Conservation (phyloP, 2,329 filamentous ascomycete species). For the Exserohilum rostratum region DNA sequence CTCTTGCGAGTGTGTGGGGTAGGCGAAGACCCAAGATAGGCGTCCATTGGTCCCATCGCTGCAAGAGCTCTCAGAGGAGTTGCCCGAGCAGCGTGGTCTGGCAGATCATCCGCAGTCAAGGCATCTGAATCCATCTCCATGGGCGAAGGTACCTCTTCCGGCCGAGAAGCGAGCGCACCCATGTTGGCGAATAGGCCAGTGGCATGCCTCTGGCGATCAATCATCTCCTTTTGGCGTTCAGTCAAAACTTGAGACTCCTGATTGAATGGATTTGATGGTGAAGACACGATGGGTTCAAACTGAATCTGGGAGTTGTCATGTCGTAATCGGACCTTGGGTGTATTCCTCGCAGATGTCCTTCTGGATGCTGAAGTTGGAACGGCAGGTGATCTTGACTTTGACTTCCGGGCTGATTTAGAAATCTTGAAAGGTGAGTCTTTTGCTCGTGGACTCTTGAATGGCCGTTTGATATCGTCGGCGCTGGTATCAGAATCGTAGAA, state of each 20-base stretch:
- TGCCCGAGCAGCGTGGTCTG: constrained; percentile 23
- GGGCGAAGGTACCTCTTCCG: constrained; percentile 28
- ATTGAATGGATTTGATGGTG: constrained; percentile 53
- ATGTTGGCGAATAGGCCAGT: constrained; percentile 72
- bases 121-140: constrained; percentile 40
- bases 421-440: constrained; percentile 39
- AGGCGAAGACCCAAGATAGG: constrained; percentile 45
- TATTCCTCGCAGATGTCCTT: constrained; percentile 34
- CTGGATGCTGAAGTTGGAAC: constrained; percentile 25
- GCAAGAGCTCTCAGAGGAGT: constrained; percentile 36
- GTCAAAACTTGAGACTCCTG: constrained; percentile 77
- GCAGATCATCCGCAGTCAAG: constrained; percentile 32
- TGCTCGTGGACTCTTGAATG: constrained; percentile 28
- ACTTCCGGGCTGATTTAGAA: constrained; percentile 27
- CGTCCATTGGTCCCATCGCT: constrained; percentile 43
- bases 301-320: constrained; percentile 85
- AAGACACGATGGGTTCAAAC: constrained; percentile 72
- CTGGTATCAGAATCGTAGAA: constrained; percentile 51
- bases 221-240: constrained; percentile 78
- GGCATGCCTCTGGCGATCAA: constrained; percentile 70
- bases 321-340: constrained; percentile 62
- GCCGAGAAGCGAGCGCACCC: constrained; percentile 26
- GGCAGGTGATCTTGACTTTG: constrained; percentile 36
- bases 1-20: constrained; percentile 42
- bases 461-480: constrained; percentile 15